Evolutionary conservation across 106 monocot genomes (phyloP), one percentile per base, ranked within the genome.

Genomic region (Alisma plantagoaquatica): DNA sequence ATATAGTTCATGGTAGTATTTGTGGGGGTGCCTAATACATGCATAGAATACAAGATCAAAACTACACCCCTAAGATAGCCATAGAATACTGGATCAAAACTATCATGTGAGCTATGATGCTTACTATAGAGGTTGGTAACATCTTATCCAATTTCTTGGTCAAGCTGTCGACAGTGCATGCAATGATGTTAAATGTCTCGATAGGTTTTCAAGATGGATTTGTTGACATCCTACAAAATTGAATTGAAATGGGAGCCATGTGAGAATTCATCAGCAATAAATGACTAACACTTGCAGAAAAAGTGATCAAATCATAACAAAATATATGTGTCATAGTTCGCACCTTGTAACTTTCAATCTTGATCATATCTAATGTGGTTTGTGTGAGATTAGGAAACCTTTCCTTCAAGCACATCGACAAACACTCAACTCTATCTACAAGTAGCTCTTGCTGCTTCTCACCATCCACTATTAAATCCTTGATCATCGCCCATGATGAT

Each of bases 331-430:
- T 7, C n/a, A 25, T 24, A 31, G 26, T 21, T 17, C 31, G 19
- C 54, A 83, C 93, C 93, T 87, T 94, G 68, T 94, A 87, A 56
- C 57, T 82, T 57, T 94, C 87, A 20, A 94, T 87, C 63, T 94
- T 94, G 80, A 77, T 70, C 80, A 75, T 87, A 44, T 94, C 93
- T 51, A 94, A 49, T 4, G 70, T 70, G 18, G 93, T 94, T 58
- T 94, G 93, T 6, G 93, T 87, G 15, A 94, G 77, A 17, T 75
- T 76, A 18, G 93, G 93, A 50, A 87, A 94, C 57, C 80, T 70
- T 50, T 94, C 87, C 67, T 94, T 94, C 72, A 94, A 60, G 61
- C 80, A 94, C 15, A 87, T 52, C 43, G 87, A 46, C 57, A 94
- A 70, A 22, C 69, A 60, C 66, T 94, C 87, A n/a, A 83, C 87